Percentiles rank a stretch among this genome's conserved stretches.
Evolutionary conservation across 331 rosid genomes (phyloP).

Genomic region (Malus hybrid): DNA sequence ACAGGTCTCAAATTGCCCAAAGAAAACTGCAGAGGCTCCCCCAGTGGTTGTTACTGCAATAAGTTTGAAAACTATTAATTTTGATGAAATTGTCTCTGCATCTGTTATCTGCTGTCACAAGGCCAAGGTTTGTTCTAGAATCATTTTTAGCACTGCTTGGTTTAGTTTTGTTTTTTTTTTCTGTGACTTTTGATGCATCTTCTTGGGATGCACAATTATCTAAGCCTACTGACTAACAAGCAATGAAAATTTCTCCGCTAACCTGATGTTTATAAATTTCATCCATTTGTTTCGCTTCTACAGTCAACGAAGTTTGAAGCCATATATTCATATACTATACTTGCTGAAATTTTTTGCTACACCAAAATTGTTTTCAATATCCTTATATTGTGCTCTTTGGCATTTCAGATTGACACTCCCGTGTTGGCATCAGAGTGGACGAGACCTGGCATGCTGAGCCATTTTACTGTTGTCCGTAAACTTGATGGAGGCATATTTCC

Average conservation of each 20-base stretch:
- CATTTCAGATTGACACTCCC: conserved; percentile 81
- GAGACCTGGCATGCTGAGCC: conserved; percentile 71
- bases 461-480: conserved; percentile 86
- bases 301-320: not conserved
- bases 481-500: conserved; percentile 88
- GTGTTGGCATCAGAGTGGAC: conserved; percentile 90
- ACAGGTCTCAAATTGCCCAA: conserved; percentile 43
- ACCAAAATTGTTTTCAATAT: not conserved
- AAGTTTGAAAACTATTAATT: conserved; percentile 62
- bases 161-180: not conserved
- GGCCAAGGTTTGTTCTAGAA: conserved; percentile 61
- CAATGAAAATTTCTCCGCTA: not conserved
- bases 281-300: not conserved
- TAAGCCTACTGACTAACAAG: no score
- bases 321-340: not conserved
- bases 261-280: not conserved
- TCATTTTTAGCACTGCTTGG: conserved; percentile 6
- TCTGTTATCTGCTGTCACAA: conserved; percentile 73
- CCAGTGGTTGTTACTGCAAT: conserved; percentile 69
- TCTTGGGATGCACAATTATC: not conserved
- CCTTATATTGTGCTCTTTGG: conserved; percentile 13
- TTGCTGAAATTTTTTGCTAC: not conserved
- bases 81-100: conserved; percentile 82
- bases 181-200: not conserved
- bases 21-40: conserved; percentile 52